Base-by-base conservation (phyloP, 2,329 filamentous ascomycete species). In the Elsinoe batatas region DNA sequence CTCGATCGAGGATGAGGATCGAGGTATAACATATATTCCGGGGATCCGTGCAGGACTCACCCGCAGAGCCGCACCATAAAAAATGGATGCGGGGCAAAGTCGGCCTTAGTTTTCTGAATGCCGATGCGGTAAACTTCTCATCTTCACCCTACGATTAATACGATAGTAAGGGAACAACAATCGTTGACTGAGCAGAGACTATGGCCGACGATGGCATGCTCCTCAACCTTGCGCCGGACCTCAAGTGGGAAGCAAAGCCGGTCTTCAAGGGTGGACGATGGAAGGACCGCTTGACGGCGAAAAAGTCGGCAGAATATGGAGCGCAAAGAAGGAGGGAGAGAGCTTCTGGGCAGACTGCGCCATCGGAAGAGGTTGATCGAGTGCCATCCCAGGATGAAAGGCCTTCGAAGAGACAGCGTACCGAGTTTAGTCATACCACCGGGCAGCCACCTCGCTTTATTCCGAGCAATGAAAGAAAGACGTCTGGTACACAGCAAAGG, bases 171-270 rank as follows among this genome's bases (percentile, higher is more conserved):
- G 26, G 8, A 8, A 30, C 26, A 7, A 8, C 7, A 30, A 7
- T 8, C 26, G 26, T 30, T 30, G 40, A 20, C 40, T 44, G 15
- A 4, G 17, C 3, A 44, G 17, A 32, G 2, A 33, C 6, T 20
- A 96, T 97, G 91, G 88, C 88, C 53, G 91, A 97, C 75, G 88
- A 95, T 83, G 90, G 90, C 63, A 87, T 98, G 82, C 80, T 96
- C 57, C 76, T 97, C 67, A 97, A 97, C 65, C 96, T 97, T 68
- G 84, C 89, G 64, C 75, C 95, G 57, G 63, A 65, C 2, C 79
- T 81, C 26, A 83, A 88, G 58, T 75, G 79, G 78, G 75, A 78
- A 61, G 76, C 79, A 78, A 76, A 77, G 62, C 72, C 76, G 3
- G 79, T 74, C 55, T 88, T 94, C 70, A 93, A 87, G 68, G 93